Evolutionary conservation across 371 early-diverging fungal genomes (phyloP), one percentile per base, ranked within the genome.

Genomic region (Choanephora cucurbitarum): DNA sequence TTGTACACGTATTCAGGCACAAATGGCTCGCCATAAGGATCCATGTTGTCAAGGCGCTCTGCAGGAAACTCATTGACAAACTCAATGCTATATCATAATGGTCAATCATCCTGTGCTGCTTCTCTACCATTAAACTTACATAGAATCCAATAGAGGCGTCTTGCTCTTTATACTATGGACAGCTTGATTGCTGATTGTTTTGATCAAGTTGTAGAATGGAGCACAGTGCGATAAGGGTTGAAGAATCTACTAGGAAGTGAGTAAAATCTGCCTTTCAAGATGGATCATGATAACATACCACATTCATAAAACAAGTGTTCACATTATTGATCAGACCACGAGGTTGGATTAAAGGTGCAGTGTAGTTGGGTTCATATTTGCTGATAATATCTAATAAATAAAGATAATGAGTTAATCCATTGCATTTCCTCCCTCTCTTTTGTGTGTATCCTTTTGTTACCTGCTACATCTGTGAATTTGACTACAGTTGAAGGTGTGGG

Each of bases 221-320:
- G 88, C 81, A 63, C 93, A 94, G 68, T 97, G 92, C 5, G 87
- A 65, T 32, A 94, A 77, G 5, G 93, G 92, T 69, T 94, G 95
- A 23, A 94, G 74, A 46, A 94, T 91, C 74, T 84, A 68, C n/a
- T n/a, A n/a, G n/a, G n/a, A n/a, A n/a, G n/a, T n/a, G n/a, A n/a
- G n/a, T n/a, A n/a, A n/a, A n/a, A n/a, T 28, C 28, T 28, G 3
- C 7, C 28, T 28, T 7, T 28, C 28, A n/a, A n/a, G n/a, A n/a
- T 28, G 5, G 7, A 28, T 7, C 28, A 7, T 28, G 7, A 28
- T 14, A 37, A 66, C 76, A 52, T 73, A 88, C 87, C 33, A 91
- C 93, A 65, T 97, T 98, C 92, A 97, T 92, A 65, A 94, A 98
- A 72, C 98, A 98, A 74, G 91, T 95, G 76, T 98, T 98, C 42